Percentiles rank a stretch among this genome's conserved stretches.
phyloP scores from a whole-genome alignment of 768 basidiomycete genomes.

The Lactarius evosmus region DNA sequence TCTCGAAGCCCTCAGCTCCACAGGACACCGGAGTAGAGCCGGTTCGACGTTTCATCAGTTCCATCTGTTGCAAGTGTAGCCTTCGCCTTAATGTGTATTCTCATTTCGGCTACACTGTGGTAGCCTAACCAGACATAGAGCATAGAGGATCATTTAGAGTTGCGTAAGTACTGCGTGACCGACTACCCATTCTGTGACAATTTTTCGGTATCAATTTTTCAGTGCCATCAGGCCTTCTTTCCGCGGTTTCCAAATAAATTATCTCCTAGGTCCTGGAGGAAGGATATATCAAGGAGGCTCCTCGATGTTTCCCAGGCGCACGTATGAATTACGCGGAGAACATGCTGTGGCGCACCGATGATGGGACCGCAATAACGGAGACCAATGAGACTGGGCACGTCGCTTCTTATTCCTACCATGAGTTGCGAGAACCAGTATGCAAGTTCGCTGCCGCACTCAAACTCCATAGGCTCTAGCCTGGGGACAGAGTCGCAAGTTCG shows the following conservation, averaged over 20 bases:
- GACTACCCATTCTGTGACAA: conserved; percentile 69
- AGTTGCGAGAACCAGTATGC: conserved; percentile 53
- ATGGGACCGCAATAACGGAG: no score
- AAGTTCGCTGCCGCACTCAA: no score
- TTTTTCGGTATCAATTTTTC: conserved; percentile 59
- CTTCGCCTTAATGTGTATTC: conserved; percentile 46
- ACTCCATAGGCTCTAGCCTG: no score
- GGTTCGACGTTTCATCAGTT: conserved; percentile 56
- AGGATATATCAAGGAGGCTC: no score
- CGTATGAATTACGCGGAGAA: no score
- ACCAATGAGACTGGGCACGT: no score
- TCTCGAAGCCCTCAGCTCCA: no score
- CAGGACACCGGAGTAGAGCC: conserved; percentile 51
- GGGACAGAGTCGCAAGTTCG: no score
- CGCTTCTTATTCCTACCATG: conserved; percentile 49
- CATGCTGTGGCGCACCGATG: no score
- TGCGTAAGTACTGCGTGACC: conserved; percentile 66
- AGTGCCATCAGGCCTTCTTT: conserved; percentile 41
- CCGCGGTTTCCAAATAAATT: not conserved
- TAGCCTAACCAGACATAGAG: not conserved
- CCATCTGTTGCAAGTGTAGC: conserved; percentile 59
- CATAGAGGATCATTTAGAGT: conserved; percentile 59
- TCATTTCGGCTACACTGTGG: not conserved
- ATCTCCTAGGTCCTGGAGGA: conserved; percentile 33
- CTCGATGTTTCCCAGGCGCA: no score